Conservation (phyloP, 2,329 filamentous ascomycete genomes). For the Colletotrichum ledebouriae region DNA sequence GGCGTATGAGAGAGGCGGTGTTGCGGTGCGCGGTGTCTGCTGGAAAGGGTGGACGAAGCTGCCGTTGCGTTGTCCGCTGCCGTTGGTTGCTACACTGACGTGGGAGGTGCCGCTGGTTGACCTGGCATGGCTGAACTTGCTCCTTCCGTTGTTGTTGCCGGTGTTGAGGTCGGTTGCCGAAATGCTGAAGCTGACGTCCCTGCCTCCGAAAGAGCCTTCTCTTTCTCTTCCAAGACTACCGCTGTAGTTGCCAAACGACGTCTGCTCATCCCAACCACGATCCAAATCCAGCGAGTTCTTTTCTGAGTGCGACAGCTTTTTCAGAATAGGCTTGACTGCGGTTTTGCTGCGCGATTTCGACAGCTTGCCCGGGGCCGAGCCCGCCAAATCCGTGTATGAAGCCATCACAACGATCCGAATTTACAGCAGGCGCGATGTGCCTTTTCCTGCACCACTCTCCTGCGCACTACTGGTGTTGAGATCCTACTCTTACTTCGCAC, state of each 20-base stretch:
- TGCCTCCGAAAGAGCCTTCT: slow-evolving; percentile 44
- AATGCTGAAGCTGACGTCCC: slow-evolving; percentile 64
- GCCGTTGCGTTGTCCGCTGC: slow-evolving; percentile 62
- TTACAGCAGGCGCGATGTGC: not conserved
- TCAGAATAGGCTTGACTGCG: slow-evolving; percentile 72
- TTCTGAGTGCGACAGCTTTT: slow-evolving; percentile 70
- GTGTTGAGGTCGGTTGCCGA: slow-evolving; percentile 51
- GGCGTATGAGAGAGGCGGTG: slow-evolving; percentile 70
- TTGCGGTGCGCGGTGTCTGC: slow-evolving; percentile 72
- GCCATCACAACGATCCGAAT: slow-evolving; percentile 49
- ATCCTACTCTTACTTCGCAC: not conserved
- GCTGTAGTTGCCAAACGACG: slow-evolving; percentile 34
- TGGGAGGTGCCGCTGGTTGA: slow-evolving; percentile 72
- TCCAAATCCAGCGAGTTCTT: slow-evolving; percentile 75
- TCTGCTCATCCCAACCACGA: slow-evolving; percentile 54
- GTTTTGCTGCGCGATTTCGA: slow-evolving; percentile 62
- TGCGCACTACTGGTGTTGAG: not conserved
- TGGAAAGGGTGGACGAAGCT: slow-evolving; percentile 75
- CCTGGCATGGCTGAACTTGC: slow-evolving; percentile 67
- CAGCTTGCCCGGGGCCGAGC: slow-evolving; percentile 52
- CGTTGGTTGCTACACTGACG: slow-evolving; percentile 67
- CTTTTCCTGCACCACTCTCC: not conserved
- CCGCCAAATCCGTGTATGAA: slow-evolving; percentile 51
- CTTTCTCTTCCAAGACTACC: slow-evolving; percentile 47
- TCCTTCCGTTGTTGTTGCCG: slow-evolving; percentile 45